Evolutionary conservation across 768 basidiomycete genomes (phyloP), one percentile per base, ranked within the genome.

Genomic region (Tulasnella sp.): DNA sequence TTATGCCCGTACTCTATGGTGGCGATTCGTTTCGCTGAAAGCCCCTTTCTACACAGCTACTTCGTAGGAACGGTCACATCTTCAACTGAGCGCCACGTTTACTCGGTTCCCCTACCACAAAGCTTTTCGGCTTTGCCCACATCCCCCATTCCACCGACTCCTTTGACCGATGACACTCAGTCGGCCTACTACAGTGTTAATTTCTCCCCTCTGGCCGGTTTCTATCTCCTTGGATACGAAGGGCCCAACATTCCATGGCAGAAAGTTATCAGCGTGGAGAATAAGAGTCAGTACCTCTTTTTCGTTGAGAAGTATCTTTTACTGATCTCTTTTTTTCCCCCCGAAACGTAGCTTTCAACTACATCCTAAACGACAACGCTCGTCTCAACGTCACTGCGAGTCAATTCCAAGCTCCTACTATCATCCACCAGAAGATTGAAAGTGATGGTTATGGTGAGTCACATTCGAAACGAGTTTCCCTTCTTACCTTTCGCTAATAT

Each of bases 181-280:
- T 85, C 87, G 0, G 88, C 90, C 1, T 91, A 86, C 80, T 92
- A 92, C 80, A 83, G 85, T 0, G 87, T 90, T 9, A 86, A 83
- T 77, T 97, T 99, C 85, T 97, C 95, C 0, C 94, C 97, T 0
- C 83, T 88, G 38, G 93, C 90, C 1, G 93, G 91, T 1, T 97
- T 91, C 82, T 97, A 96, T 82, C 83, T 94, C 15, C 84, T 97
- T 34, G 86, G 84, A 78, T 97, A 97, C 81, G 82, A 85, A 37
- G 97, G 96, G 0, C 96, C 96, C 3, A 86, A 86, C 31, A 87
- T 93, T 15, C 97, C 97, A 0, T 94, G 91, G 91, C 95, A 97
- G 83, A 91, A 87, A 80, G 86, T 99, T 22, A 80, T 93, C 34
- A 85, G 90, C 78, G 85, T 87, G 9, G 86, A 83, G 45, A 85